Base-by-base conservation (phyloP, 192 early-diverging fungal genomes). In the Coemansia sp. region DNA sequence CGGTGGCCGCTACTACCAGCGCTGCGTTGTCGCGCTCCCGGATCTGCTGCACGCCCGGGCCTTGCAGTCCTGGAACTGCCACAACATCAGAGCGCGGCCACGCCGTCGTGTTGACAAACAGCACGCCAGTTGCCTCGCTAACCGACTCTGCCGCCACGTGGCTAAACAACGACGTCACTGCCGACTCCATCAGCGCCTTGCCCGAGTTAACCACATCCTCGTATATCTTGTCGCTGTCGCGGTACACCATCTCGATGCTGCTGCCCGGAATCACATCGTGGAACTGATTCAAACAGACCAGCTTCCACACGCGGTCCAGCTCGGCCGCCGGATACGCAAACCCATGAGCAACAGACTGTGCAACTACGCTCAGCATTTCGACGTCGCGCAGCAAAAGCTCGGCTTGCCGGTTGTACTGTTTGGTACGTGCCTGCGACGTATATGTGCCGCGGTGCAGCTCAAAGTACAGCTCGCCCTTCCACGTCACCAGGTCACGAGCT, bases 401-500 rank as follows among this genome's bases (percentile, higher is more conserved):
- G 15, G 85, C 84, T 42, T 83, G 84, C 6, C 97, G 88, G 77
- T 99, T 99, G 62, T 83, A 85, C 56, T 87, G 84, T 68, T 99
- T 99, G 34, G 85, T 88, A 4, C 81, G 66, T 2, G 91, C 92
- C 65, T 98, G 96, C 2, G 96, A 84, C 1, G 97, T 99, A 75
- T 97, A 98, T 51, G 94, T 98, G 56, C 97, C 97, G 55, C 97
- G 87, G 74, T 99, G 97, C 23, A 98, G 86, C 76, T 99, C 97
- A 86, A 97, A 93, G 72, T 98, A 97, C 79, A 96, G 83, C 81
- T 99, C 97, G 50, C 97, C 97, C 75, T 91, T 94, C 95, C 96
- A 99, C 25, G 82, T 66, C 25, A 87, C 86, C 22, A 99, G 75
- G 10, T 87, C 89, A 26, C 81, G 72, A 47, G 88, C 85, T 5